Evolutionary conservation across 164 flowering plant species (phyloP), one percentile per base, ranked within the genome.

Genomic region (Stephania japonica): DNA sequence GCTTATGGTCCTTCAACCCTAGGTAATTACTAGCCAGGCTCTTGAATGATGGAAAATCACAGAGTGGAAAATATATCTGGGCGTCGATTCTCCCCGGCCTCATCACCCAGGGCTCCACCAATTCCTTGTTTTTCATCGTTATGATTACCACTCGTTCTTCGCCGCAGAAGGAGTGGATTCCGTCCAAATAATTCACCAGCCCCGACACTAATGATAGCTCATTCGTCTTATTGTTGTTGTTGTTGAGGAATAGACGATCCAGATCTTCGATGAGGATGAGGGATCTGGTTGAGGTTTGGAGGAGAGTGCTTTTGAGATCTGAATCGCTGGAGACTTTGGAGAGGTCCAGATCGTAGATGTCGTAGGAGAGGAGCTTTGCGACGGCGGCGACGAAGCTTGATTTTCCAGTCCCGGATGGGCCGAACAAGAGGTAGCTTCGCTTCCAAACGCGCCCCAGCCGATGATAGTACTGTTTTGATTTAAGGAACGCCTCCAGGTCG

Each of bases 31-130:
- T 83, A 1, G 98, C 94, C 12, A 93, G 72, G 1, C 78, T 81
- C 72, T 89, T 91, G 73, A 93, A 93, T 0, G 87, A 84, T 0
- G 85, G 68, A 76, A 89, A 93, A 79, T 91, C 92, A 65, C 97
- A 93, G 1, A 80, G 68, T 1, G 96, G 94, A 70, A 93, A 90
- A 16, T 89, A 79, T 12, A 93, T 74, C 59, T 91, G 97, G 14
- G 89, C 97, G 68, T 94, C 98, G 42, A 94, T 80, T 53, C 99
- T 73, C 1, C 99, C 99, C 0, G 97, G 99, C 68, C 98, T 76
- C 14, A 89, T 62, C 16, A 89, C 81, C 24, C 84, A 70, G 3
- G 80, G 86, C 70, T 93, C 92, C n/a, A 90, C 76, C 0, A 73
- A 75, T 41, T 89, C 89, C 73, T 84, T 85, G 62, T 76, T 69